Conservation (phyloP, 2,329 filamentous ascomycete species). For the Cordyceps tenuipes region DNA sequence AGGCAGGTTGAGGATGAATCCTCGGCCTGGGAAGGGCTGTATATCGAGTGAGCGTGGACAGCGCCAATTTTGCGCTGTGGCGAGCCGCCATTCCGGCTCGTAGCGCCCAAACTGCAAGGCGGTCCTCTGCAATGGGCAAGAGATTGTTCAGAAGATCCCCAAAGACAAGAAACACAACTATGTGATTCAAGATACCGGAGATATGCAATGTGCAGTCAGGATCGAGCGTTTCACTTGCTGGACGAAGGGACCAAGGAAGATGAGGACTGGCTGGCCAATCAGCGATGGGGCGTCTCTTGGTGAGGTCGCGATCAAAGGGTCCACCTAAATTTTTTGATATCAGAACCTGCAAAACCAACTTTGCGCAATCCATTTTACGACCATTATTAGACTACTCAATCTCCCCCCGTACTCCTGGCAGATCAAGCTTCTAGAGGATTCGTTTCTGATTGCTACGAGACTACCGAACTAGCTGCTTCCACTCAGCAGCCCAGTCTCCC, state of each 20-base stretch:
- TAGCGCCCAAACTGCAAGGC: not conserved
- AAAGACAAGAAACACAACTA: not conserved
- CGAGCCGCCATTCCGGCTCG: not conserved
- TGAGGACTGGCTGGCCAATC: slow-evolving; percentile 4
- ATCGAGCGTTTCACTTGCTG: not conserved
- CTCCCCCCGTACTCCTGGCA: not conserved
- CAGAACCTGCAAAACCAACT: slow-evolving; percentile 1
- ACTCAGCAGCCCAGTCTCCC: not conserved
- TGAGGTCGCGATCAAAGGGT: not conserved
- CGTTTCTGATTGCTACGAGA: not conserved
- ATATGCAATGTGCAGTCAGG: not conserved
- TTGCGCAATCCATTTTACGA: not conserved
- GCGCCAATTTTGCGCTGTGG: not conserved
- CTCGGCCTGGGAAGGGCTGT: not conserved
- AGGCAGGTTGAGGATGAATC: not conserved
- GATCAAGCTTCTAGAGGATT: not conserved
- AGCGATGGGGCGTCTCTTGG: not conserved
- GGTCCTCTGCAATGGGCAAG: not conserved
- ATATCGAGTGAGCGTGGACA: not conserved
- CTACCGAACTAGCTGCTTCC: not conserved
- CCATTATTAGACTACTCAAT: not conserved
- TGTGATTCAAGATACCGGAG: not conserved
- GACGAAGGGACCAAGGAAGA: not conserved
- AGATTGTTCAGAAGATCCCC: not conserved
- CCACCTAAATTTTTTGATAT: slow-evolving; percentile 15